Percentiles rank a stretch among this genome's conserved stretches.
These are phyloP conservation scores for Aspergillus ibericus DNA, from an alignment of 2,329 filamentous ascomycete genomes.

Conservation along the genomic window DNA sequence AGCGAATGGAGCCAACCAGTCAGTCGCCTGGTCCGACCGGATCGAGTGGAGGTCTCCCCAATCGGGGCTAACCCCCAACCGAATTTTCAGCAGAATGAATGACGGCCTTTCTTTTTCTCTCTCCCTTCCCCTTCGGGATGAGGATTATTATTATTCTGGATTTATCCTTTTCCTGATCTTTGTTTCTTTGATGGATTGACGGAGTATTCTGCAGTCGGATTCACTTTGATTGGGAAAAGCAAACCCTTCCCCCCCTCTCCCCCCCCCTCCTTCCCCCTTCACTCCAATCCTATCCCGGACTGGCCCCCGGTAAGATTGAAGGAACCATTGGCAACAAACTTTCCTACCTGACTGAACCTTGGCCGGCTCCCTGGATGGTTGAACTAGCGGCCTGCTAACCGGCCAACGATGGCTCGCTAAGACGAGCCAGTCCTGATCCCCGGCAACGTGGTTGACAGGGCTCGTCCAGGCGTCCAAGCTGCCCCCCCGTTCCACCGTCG, in stretches of 20 bases:
- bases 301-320: not conserved
- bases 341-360: slow-evolving; percentile 4
- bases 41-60: not conserved
- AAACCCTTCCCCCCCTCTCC: too few relatives aligned
- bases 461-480: slow-evolving; percentile 15
- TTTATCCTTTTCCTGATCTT: not conserved
- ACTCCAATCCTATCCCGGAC: not conserved
- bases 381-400: too few relatives aligned
- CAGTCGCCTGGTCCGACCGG: too few relatives aligned
- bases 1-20: not conserved
- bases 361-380: not conserved
- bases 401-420: not conserved
- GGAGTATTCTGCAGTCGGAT: not conserved
- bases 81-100: not conserved
- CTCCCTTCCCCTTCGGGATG: not conserved
- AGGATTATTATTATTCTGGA: not conserved
- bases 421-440: slow-evolving; percentile 16
- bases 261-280: not conserved
- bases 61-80: not conserved
- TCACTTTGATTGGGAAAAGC: not conserved
- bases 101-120: not conserved
- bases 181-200: not conserved
- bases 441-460: slow-evolving; percentile 31
- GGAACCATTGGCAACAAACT: not conserved
- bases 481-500: slow-evolving; percentile 7